phyloP scores from a whole-genome alignment of 1,284 basidiomycete species.

The Cryptococcus sp. region DNA sequence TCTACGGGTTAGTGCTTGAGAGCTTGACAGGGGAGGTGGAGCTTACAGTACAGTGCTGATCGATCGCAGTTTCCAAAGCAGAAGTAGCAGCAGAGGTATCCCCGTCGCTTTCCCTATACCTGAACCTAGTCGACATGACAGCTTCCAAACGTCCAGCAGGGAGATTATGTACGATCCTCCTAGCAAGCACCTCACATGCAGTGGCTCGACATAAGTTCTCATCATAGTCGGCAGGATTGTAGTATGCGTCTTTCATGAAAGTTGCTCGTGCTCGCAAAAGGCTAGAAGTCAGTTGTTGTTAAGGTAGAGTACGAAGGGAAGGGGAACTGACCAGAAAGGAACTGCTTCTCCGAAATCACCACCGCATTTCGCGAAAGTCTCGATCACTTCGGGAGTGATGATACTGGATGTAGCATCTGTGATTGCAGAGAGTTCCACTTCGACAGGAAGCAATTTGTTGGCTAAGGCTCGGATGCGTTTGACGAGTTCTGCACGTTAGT shows the following conservation, averaged over 20 bases:
- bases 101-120: slow-evolving; percentile 68
- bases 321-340: slow-evolving; percentile 36
- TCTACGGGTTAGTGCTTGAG: slow-evolving; percentile 28
- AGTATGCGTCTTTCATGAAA: slow-evolving; percentile 57
- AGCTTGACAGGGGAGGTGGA: background rate
- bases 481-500: slow-evolving; percentile 54
- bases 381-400: slow-evolving; percentile 49
- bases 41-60: slow-evolving; percentile 56
- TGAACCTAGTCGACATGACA: slow-evolving; percentile 70
- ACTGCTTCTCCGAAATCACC: slow-evolving; percentile 71
- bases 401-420: slow-evolving; percentile 45
- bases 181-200: slow-evolving; percentile 83
- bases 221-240: slow-evolving; percentile 65
- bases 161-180: slow-evolving; percentile 67
- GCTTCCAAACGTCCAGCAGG: slow-evolving; percentile 60
- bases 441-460: slow-evolving; percentile 70
- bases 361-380: slow-evolving; percentile 48
- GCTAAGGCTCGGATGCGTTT: slow-evolving; percentile 74
- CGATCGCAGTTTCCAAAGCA: slow-evolving; percentile 76
- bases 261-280: slow-evolving; percentile 72
- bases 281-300: slow-evolving; percentile 41
- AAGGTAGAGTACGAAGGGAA: background rate
- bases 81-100: slow-evolving; percentile 68
- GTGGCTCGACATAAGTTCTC: slow-evolving; percentile 77
- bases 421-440: slow-evolving; percentile 50